Conservation (phyloP, 2,329 filamentous ascomycete genomes). For the Penicillium sclerotigenum region DNA sequence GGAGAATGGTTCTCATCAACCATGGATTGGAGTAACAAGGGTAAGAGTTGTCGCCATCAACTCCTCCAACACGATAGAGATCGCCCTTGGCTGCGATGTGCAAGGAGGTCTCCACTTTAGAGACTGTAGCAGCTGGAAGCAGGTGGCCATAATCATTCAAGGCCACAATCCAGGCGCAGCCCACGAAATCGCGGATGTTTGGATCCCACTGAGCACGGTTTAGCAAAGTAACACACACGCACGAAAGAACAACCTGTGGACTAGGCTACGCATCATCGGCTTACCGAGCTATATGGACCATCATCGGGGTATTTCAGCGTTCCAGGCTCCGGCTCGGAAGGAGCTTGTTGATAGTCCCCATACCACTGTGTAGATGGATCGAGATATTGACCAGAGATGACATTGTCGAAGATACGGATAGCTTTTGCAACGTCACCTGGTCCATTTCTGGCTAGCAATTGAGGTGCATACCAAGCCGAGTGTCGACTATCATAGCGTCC, state of each 20-base stretch:
- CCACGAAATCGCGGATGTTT: conserved; percentile 20
- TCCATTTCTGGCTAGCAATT: conserved; percentile 17
- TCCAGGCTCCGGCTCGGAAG: conserved; percentile 16
- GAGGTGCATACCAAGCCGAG: conserved; percentile 20
- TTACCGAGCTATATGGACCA: conserved; percentile 14
- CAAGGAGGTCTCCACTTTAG: conserved; percentile 53
- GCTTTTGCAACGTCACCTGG: conserved; percentile 16
- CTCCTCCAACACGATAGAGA: conserved; percentile 58
- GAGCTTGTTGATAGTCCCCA: conserved; percentile 18
- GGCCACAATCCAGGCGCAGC: conserved; percentile 19
- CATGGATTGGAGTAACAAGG: conserved; percentile 60
- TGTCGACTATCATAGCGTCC: conserved; percentile 19
- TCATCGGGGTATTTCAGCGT: conserved; percentile 13
- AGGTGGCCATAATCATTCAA: conserved; percentile 36
- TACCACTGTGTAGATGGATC: conserved; percentile 20
- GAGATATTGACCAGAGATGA: conserved; percentile 18
- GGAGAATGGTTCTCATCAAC: conserved; percentile 62
- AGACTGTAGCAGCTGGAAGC: conserved; percentile 38
- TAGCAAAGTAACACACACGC: neutral
- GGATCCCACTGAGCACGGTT: conserved; percentile 18
- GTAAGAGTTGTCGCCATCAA: conserved; percentile 61
- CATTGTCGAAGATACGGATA: conserved; percentile 19
- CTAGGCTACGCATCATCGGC: neutral
- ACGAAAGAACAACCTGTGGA: neutral
- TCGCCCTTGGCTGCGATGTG: conserved; percentile 58